Conservation (phyloP, 345 rosid genomes). For the Gossypium turneri region DNA sequence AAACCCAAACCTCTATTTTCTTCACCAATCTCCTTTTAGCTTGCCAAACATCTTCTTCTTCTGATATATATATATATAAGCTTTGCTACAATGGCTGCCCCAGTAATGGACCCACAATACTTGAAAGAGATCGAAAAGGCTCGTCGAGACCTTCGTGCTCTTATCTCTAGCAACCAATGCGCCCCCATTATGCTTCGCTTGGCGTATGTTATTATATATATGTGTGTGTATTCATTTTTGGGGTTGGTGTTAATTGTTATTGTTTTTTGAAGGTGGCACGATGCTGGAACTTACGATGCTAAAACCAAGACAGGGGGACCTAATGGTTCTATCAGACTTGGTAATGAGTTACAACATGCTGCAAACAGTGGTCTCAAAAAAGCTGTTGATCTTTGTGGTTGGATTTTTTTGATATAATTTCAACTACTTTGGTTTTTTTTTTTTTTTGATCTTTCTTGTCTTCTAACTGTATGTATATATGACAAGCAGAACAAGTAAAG, state of each 20-base stretch:
- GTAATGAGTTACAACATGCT: conserved; percentile 43
- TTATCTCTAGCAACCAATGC: conserved; percentile 54
- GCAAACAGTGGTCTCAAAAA: neutral
- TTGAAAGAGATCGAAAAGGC: conserved; percentile 62
- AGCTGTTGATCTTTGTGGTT: conserved; percentile 10
- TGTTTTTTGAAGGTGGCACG: conserved; percentile 21
- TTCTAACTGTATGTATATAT: neutral
- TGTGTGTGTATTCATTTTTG: too few relatives aligned
- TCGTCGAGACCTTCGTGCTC: conserved; percentile 75
- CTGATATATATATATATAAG: neutral
- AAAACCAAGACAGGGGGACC: conserved; percentile 82
- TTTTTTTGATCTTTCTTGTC: neutral
- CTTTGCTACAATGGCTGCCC: conserved; percentile 29
- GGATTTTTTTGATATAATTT: neutral
- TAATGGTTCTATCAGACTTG: conserved; percentile 67
- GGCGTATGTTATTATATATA: conserved; percentile 44
- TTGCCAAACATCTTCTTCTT: neutral
- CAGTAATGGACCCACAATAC: conserved; percentile 43
- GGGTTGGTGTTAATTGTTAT: neutral
- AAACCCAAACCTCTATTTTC: neutral
- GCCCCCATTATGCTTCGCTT: conserved; percentile 96
- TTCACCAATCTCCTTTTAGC: neutral
- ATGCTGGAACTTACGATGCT: conserved; percentile 89
- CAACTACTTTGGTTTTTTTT: neutral
- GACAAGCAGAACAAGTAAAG: neutral